A percentile compares a stretch with the other conserved stretches of the same genome.
These are phyloP conservation scores for Solanum hybrid DNA, from an alignment of 305 asterid genomes.

Conservation along the genomic window DNA sequence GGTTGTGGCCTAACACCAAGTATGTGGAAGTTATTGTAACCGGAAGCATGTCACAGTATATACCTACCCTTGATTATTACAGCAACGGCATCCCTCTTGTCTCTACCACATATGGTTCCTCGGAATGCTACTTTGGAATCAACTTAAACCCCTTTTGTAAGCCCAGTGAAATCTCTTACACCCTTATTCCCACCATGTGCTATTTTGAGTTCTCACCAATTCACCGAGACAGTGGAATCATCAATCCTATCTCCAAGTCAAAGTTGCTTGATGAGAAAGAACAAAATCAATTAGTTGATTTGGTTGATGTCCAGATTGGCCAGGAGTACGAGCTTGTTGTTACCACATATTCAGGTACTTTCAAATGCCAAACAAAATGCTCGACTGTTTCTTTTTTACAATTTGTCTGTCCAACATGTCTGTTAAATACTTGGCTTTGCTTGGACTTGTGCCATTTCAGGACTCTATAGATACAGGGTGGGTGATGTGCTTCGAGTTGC, in stretches of 20 bases:
- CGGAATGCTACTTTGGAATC: constrained; percentile 26
- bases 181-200: constrained; percentile 37
- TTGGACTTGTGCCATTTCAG: background rate
- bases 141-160: constrained; percentile 31
- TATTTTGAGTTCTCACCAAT: constrained; percentile 33
- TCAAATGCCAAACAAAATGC: background rate
- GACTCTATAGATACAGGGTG: constrained; percentile 16
- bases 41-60: constrained; percentile 35
- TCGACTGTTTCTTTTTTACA: background rate
- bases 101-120: constrained; percentile 29
- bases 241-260: background rate
- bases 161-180: constrained; percentile 26
- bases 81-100: constrained; percentile 26
- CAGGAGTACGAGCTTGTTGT: constrained; percentile 30
- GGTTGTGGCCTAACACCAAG: constrained; percentile 37
- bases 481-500: constrained; percentile 22
- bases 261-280: constrained; percentile 9
- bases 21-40: constrained; percentile 24
- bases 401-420: background rate
- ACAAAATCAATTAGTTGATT: constrained; percentile 19
- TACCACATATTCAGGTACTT: constrained; percentile 28
- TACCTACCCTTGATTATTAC: constrained; percentile 29
- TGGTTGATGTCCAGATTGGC: constrained; percentile 27
- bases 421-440: background rate
- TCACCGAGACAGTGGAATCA: background rate